Evolutionary conservation across 441 rosid species (phyloP).

Genomic region (Brassica hybrid): DNA sequence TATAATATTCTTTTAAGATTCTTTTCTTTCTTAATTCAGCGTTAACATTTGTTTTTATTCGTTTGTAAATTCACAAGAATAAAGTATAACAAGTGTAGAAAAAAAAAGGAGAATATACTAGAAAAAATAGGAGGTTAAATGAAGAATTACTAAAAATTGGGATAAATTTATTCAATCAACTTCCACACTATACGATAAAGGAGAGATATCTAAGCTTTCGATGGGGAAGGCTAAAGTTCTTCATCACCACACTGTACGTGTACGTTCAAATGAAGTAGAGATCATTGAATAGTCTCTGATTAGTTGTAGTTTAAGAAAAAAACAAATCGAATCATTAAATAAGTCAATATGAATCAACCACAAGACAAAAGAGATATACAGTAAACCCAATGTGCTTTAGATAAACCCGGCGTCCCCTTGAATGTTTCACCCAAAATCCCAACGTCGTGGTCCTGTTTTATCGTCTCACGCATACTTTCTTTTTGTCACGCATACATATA

Average conservation of each 20-base stretch:
- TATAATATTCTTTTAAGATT: background rate
- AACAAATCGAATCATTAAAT: too few species aligned
- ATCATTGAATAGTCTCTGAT: slow-evolving; percentile 11
- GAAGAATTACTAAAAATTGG: background rate
- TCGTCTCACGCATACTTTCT: background rate
- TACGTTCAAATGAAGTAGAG: slow-evolving; percentile 8
- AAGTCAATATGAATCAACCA: too few species aligned
- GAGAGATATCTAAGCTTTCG: background rate
- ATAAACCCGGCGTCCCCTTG: slow-evolving; percentile 9
- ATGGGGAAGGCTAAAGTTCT: slow-evolving; percentile 6
- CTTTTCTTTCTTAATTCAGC: background rate
- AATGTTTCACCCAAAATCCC: slow-evolving; percentile 6
- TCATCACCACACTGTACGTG: background rate
- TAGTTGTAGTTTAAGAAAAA: background rate
- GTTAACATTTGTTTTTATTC: background rate
- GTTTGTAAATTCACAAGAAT: background rate
- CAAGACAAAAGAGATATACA: slow-evolving; percentile 6
- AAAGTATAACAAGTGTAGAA: background rate
- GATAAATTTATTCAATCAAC: background rate
- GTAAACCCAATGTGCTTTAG: slow-evolving; percentile 11
- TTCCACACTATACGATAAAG: background rate
- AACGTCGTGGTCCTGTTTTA: slow-evolving; percentile 1
- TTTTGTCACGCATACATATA: background rate
- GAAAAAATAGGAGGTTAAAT: background rate
- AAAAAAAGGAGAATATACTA: background rate